Base-by-base conservation (phyloP, 2,329 filamentous ascomycete genomes). In the Bipolaris victoriae region DNA sequence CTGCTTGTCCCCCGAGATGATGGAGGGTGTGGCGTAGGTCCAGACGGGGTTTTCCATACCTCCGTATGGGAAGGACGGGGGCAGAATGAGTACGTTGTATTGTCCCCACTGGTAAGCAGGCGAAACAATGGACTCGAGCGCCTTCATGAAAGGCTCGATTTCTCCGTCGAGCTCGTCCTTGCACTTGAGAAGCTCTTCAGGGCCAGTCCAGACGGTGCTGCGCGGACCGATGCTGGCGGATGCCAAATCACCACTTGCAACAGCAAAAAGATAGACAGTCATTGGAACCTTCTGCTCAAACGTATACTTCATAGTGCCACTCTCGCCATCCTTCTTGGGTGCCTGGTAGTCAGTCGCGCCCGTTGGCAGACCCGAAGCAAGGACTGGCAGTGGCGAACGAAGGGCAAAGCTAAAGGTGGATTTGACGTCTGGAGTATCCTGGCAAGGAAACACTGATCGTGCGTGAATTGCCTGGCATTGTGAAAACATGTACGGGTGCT, bases 401-500 rank as follows among this genome's bases (percentile, higher is more conserved):
- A 99, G 89, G 70, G 89, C 90, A 81, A 97, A 97, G 61, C 88
- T 88, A 78, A 93, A 92, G 1, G 92, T 96, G n/a, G 91, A 92
- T 81, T 99, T 99, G 69, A 97, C 90, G 75, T 97, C 94, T 3
- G 95, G 95, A 0, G 95, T 98, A 74, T 99, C 95, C 80, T 98
- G 94, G 78, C 94, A 98, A 6, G 95, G 95, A 77, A 98, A 96
- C 60, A 98, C 86, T 46, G 92, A 96, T 58, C 95, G 88, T 41
- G 91, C 92, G 71, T 98, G 93, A 71, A 97, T 98, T 52, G 94
- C 93, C 81, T 99, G 94, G 77, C 93, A 97, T 81, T 98, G 95
- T 43, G 91, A 96, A 81, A 98, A 98, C 88, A 98, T 94, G 78
- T 97, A 98, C 1, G 94, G 94, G 66, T 96, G 90, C 78, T 92